Conservation (phyloP, 768 basidiomycete genomes). For the Mycena leptocephala region DNA sequence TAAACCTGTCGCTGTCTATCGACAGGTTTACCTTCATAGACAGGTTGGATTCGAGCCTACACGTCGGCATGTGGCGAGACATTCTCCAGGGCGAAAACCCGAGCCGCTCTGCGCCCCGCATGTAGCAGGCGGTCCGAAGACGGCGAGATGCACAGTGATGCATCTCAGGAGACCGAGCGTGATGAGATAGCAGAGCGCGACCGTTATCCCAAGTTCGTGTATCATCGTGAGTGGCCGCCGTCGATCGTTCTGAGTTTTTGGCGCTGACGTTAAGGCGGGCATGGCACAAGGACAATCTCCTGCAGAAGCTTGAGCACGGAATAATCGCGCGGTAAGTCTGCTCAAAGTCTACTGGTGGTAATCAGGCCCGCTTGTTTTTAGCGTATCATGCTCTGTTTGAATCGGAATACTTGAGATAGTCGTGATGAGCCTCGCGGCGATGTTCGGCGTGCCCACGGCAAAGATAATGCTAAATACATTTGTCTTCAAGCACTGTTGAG, state of each 20-base stretch:
- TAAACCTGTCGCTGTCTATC: too few relatives aligned
- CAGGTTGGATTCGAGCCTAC: too few relatives aligned
- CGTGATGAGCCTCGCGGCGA: background rate
- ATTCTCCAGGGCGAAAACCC: background rate
- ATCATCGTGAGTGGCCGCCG: background rate
- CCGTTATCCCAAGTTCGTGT: slow-evolving; percentile 10
- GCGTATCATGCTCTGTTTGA: background rate
- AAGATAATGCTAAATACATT: background rate
- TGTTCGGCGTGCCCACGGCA: background rate
- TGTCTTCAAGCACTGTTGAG: background rate
- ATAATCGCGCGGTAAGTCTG: slow-evolving; percentile 22
- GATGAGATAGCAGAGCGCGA: slow-evolving; percentile 28
- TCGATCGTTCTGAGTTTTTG: background rate
- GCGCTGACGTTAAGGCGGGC: background rate
- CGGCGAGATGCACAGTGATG: slow-evolving; percentile 7
- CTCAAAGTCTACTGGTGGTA: too few relatives aligned
- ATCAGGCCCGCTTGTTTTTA: background rate
- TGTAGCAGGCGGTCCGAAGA: background rate
- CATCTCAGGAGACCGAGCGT: slow-evolving; percentile 25
- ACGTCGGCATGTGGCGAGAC: background rate
- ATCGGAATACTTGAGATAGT: background rate
- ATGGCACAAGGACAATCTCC: background rate
- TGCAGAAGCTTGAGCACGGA: background rate
- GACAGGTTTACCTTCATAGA: too few relatives aligned
- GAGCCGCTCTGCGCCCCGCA: background rate